Evolutionary conservation across 805 yeast genomes (phyloP).

Genomic region (Phaffomyces opuntiae): DNA sequence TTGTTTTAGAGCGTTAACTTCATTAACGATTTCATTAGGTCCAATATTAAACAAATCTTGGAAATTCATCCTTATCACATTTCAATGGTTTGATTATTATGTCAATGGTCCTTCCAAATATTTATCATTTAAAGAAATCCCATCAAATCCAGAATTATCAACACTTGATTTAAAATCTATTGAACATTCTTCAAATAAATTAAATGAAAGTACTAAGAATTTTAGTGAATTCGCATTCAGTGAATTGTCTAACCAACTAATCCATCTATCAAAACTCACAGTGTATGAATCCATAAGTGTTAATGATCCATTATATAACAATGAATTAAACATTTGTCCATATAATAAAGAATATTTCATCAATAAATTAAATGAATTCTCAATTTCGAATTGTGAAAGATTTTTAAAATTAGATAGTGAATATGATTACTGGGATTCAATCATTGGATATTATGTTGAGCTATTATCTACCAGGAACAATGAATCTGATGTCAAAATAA

Average conservation of each 20-base stretch:
- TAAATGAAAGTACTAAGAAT: constrained; percentile 54
- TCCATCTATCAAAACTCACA: constrained; percentile 32
- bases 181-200: constrained; percentile 48
- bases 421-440: constrained; percentile 38
- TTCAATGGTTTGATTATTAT: constrained; percentile 75
- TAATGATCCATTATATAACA: constrained; percentile 19
- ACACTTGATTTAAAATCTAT: constrained; percentile 44
- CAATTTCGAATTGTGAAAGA: constrained; percentile 44
- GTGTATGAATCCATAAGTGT: constrained; percentile 9
- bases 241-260: constrained; percentile 40
- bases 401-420: constrained; percentile 35
- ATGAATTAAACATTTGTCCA: constrained; percentile 31
- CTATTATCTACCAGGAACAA: constrained; percentile 45
- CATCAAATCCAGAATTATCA: constrained; percentile 35
- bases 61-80: constrained; percentile 51
- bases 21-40: constrained; percentile 78
- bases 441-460: constrained; percentile 39
- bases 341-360: constrained; percentile 52
- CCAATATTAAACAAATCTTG: constrained; percentile 62
- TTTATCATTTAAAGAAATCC: constrained; percentile 31
- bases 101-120: constrained; percentile 50
- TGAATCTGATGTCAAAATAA: constrained; percentile 10
- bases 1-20: constrained; percentile 71
- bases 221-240: constrained; percentile 46
- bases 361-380: constrained; percentile 44